Evolutionary conservation across 2,329 filamentous ascomycete genomes (phyloP).

Genomic region (Alternaria brassicicola): DNA sequence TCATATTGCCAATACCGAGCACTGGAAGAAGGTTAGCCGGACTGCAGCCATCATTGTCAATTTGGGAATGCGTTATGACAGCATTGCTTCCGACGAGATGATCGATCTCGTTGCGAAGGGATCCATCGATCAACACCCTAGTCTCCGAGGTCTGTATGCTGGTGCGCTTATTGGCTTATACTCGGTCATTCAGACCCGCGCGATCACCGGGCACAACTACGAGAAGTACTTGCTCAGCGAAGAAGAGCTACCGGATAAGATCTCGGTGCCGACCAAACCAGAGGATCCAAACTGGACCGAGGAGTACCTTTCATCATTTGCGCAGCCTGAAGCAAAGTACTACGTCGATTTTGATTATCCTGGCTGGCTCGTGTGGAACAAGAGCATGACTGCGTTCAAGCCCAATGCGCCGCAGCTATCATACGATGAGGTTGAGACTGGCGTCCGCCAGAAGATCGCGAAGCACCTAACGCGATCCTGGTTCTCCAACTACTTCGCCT

Average conservation of each 20-base stretch:
- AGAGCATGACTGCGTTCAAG: slow-evolving; percentile 79
- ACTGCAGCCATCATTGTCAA: slow-evolving; percentile 91
- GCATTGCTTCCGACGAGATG: slow-evolving; percentile 79
- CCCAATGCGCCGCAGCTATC: slow-evolving; percentile 71
- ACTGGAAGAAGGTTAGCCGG: slow-evolving; percentile 94
- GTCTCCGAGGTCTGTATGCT: slow-evolving; percentile 79
- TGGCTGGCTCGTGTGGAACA: slow-evolving; percentile 95
- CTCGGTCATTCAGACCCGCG: slow-evolving; percentile 84
- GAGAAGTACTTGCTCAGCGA: slow-evolving; percentile 83
- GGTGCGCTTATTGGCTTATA: slow-evolving; percentile 78
- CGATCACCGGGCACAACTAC: slow-evolving; percentile 84
- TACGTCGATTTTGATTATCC: slow-evolving; percentile 91
- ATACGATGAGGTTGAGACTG: slow-evolving; percentile 82
- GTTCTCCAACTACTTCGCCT: slow-evolving; percentile 87
- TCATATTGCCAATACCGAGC: slow-evolving; percentile 75
- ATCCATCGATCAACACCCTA: slow-evolving; percentile 88
- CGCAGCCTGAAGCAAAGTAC: slow-evolving; percentile 78
- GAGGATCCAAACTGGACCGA: slow-evolving; percentile 80
- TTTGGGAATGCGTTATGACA: slow-evolving; percentile 88
- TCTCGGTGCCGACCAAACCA: slow-evolving; percentile 71
- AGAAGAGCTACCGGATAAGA: slow-evolving; percentile 76
- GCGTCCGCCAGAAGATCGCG: slow-evolving; percentile 79
- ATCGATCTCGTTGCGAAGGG: slow-evolving; percentile 82
- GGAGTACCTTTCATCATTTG: slow-evolving; percentile 78
- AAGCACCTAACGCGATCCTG: slow-evolving; percentile 79